A percentile compares a stretch with the other conserved stretches of the same genome.
phyloP scores from a whole-genome alignment of 2,329 filamentous ascomycete genomes.

The Pleoardoris graminearum region DNA sequence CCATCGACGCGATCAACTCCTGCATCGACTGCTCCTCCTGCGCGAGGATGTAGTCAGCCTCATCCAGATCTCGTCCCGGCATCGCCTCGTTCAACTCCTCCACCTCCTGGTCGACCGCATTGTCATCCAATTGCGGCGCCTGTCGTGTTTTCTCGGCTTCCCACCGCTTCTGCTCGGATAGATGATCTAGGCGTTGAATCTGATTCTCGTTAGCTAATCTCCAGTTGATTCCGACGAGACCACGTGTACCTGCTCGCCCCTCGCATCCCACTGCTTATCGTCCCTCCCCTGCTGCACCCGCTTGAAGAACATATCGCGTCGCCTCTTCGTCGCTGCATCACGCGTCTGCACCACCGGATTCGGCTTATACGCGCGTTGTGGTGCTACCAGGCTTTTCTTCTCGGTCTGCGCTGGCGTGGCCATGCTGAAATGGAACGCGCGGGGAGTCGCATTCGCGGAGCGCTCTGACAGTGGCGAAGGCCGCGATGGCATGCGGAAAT shows the following conservation, averaged over 20 bases:
- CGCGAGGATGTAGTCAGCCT: conserved; percentile 45
- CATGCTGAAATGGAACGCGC: conserved; percentile 37
- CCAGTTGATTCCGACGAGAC: not conserved
- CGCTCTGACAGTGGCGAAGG: conserved; percentile 52
- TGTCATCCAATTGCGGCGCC: conserved; percentile 40
- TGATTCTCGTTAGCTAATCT: conserved; percentile 19
- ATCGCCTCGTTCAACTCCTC: conserved; percentile 16
- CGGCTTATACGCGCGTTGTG: conserved; percentile 55
- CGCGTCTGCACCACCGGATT: conserved; percentile 66
- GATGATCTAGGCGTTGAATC: conserved; percentile 54
- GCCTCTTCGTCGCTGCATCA: conserved; percentile 64
- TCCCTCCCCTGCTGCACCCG: conserved; percentile 54
- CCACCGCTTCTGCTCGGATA: conserved; percentile 50
- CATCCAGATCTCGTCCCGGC: conserved; percentile 32
- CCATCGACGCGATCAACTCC: conserved; percentile 51
- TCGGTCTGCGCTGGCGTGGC: conserved; percentile 18
- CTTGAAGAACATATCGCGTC: conserved; percentile 70
- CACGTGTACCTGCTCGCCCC: conserved; percentile 51
- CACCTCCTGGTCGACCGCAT: conserved; percentile 29
- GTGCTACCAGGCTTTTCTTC: conserved; percentile 20
- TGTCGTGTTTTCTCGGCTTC: conserved; percentile 49
- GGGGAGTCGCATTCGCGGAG: conserved; percentile 42
- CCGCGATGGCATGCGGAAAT: conserved; percentile 36
- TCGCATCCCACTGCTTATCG: conserved; percentile 50
- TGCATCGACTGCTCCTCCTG: conserved; percentile 52